These are phyloP conservation scores for Capsicum rhomboideum DNA, from an alignment of 257 asterid species.

Conservation along the genomic window DNA sequence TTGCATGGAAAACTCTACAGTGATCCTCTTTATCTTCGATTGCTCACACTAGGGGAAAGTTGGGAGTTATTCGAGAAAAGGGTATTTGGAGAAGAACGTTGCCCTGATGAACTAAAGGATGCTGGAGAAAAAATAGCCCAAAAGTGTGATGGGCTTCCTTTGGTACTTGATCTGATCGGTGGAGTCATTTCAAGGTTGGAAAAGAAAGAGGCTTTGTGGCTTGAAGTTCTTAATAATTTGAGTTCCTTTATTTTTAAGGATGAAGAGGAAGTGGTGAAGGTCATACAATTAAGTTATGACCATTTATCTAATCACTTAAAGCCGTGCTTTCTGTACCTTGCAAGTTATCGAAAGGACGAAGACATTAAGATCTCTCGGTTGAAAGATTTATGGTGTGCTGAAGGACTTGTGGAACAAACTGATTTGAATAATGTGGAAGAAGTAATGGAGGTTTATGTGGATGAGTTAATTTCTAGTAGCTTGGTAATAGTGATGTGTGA, in stretches of 20 bases:
- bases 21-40: neutral
- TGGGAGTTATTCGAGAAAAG: conserved; percentile 12
- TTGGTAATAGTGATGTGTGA: conserved; percentile 8
- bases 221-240: neutral
- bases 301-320: conserved; percentile 16
- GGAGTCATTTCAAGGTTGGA: conserved; percentile 14
- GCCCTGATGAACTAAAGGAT: conserved; percentile 9
- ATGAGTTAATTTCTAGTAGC: conserved; percentile 11
- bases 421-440: too few relatives aligned
- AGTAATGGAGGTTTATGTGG: conserved; percentile 7
- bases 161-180: conserved; percentile 11
- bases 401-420: conserved; percentile 20
- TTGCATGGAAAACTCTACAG: neutral
- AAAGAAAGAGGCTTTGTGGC: conserved; percentile 4
- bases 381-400: conserved; percentile 16
- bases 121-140: conserved; percentile 9
- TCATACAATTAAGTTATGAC: conserved; percentile 17
- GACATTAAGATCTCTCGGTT: conserved; percentile 7
- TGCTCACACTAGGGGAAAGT: neutral
- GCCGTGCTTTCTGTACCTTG: conserved; percentile 26
- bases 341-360: conserved; percentile 1
- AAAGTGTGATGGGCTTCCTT: conserved; percentile 15
- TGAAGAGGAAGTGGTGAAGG: neutral
- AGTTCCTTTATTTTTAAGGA: neutral
- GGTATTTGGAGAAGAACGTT: neutral